Percentiles rank a stretch among this genome's conserved stretches.
phyloP scores from a whole-genome alignment of 2,329 filamentous ascomycete genomes.

The Fusarium torulosum region DNA sequence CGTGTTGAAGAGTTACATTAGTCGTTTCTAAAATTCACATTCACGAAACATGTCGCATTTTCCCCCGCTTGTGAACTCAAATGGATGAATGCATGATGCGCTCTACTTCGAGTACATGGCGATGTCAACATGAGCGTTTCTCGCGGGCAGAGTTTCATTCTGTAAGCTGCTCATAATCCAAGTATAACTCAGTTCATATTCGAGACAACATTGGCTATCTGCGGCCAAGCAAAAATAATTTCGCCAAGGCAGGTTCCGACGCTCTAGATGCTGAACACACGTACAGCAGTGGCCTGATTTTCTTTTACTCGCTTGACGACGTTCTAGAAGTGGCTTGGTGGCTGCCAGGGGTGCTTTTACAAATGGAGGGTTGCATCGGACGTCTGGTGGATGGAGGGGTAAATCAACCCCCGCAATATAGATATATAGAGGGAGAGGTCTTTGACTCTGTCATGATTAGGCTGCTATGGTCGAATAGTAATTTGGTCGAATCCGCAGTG shows the following conservation, averaged over 20 bases:
- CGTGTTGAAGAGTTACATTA: slow-evolving; percentile 39
- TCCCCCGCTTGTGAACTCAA: slow-evolving; percentile 11
- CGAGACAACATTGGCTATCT: slow-evolving; percentile 2
- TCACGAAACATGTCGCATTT: slow-evolving; percentile 15
- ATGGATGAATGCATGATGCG: slow-evolving; percentile 19
- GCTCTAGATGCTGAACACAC: slow-evolving; percentile 11
- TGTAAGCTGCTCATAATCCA: not conserved
- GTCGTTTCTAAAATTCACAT: slow-evolving; percentile 38
- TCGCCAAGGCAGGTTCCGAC: not conserved
- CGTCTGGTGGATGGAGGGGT: slow-evolving; percentile 26
- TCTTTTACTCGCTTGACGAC: slow-evolving; percentile 3
- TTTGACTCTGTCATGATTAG: not conserved
- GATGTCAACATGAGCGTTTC: not conserved
- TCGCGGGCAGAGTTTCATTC: not conserved
- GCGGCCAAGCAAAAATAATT: not conserved
- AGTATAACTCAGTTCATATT: not conserved
- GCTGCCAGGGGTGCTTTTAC: slow-evolving; percentile 21
- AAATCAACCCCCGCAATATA: slow-evolving; percentile 5
- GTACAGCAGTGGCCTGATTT: slow-evolving; percentile 27
- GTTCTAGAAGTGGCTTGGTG: slow-evolving; percentile 39
- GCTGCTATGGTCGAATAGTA: not conserved
- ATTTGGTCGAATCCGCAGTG: not conserved
- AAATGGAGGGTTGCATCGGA: slow-evolving; percentile 19
- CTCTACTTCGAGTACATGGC: not conserved
- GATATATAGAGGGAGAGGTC: not conserved